Evolutionary conservation across 1,284 basidiomycete species (phyloP).

Genomic region (Cystobasidiaceae sp.): DNA sequence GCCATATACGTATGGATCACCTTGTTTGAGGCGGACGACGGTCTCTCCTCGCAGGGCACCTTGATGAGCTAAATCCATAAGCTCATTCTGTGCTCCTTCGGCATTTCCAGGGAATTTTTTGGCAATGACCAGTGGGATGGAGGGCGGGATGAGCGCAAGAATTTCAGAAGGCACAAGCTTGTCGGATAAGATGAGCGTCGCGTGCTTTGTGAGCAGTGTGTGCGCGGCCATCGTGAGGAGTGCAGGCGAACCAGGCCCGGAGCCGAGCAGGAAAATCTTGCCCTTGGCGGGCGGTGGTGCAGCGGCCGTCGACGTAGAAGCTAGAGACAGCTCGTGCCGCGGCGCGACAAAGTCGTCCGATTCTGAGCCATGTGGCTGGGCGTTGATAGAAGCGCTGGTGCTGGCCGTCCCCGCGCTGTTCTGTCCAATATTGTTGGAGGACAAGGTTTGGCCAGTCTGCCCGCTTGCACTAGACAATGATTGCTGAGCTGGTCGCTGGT

Average conservation of each 20-base stretch:
- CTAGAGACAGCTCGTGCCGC: constrained; percentile 9
- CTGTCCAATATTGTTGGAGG: neutral
- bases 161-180: constrained; percentile 93
- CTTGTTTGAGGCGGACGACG: constrained; percentile 92
- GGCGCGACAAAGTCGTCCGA: neutral
- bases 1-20: constrained; percentile 91
- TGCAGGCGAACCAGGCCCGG: constrained; percentile 88
- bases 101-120: constrained; percentile 97
- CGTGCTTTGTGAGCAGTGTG: constrained; percentile 66
- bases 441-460: neutral
- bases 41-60: constrained; percentile 72
- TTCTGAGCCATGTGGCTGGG: neutral
- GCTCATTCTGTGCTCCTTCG: constrained; percentile 85
- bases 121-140: constrained; percentile 65
- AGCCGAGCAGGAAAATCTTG: constrained; percentile 80
- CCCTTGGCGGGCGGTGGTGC: constrained; percentile 49
- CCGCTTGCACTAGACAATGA: neutral
- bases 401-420: too few species aligned
- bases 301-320: neutral
- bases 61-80: constrained; percentile 83
- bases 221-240: constrained; percentile 84
- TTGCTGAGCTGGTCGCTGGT: neutral
- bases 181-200: constrained; percentile 84
- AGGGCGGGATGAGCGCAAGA: constrained; percentile 63
- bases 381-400: neutral